phyloP scores from a whole-genome alignment of 352 stramenopile genomes.

The Phytophthora tubulina region DNA sequence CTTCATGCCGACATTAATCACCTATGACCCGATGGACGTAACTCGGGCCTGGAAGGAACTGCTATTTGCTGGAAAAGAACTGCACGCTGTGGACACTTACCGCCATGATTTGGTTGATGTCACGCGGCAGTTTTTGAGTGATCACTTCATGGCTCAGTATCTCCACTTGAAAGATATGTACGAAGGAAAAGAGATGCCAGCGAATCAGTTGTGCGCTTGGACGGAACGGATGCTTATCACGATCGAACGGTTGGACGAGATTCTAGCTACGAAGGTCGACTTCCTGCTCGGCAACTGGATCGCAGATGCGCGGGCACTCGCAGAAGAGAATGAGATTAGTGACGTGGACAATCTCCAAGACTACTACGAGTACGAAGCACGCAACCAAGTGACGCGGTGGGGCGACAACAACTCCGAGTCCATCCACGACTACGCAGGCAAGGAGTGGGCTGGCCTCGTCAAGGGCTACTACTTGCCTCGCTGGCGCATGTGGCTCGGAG shows the following conservation, averaged over 20 bases:
- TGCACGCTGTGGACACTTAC: slow-evolving; percentile 63
- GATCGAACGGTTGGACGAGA: slow-evolving; percentile 68
- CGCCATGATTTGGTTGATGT: slow-evolving; percentile 85
- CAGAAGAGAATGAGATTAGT: slow-evolving; percentile 27
- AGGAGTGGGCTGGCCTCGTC: slow-evolving; percentile 80
- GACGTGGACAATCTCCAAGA: slow-evolving; percentile 36
- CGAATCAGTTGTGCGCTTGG: slow-evolving; percentile 48
- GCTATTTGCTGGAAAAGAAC: slow-evolving; percentile 48
- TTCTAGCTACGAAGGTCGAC: slow-evolving; percentile 71
- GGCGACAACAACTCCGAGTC: slow-evolving; percentile 80
- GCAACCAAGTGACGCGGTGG: slow-evolving; percentile 85
- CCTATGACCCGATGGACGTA: slow-evolving; percentile 75
- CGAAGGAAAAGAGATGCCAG: slow-evolving; percentile 33
- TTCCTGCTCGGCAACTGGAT: slow-evolving; percentile 83
- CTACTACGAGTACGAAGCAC: slow-evolving; percentile 87
- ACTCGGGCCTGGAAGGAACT: slow-evolving; percentile 67
- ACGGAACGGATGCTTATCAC: slow-evolving; percentile 60
- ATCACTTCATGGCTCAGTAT: slow-evolving; percentile 72
- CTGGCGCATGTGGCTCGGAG: slow-evolving; percentile 78
- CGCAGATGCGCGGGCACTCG: slow-evolving; percentile 62
- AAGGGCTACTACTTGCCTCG: slow-evolving; percentile 74
- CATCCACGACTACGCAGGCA: slow-evolving; percentile 81
- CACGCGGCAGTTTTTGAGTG: slow-evolving; percentile 78
- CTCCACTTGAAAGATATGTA: slow-evolving; percentile 66
- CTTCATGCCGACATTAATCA: slow-evolving; percentile 82